Evolutionary conservation across 2,329 filamentous ascomycete genomes (phyloP), one percentile per base, ranked within the genome.

Genomic region (Xylaria sp.): DNA sequence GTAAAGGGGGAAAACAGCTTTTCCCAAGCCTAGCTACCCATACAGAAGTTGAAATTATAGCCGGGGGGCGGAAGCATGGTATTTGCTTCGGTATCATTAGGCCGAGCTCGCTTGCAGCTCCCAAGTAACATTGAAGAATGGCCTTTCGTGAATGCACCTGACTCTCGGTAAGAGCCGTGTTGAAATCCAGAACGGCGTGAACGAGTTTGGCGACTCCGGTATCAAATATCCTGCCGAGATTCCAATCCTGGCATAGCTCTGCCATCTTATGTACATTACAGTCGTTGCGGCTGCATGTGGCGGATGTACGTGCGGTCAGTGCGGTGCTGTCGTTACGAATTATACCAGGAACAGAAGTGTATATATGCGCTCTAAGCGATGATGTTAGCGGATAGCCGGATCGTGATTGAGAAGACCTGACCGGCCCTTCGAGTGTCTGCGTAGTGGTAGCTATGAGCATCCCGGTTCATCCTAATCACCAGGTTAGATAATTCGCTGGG

Each of bases 121-220:
- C 25, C 46, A 52, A 18, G 32, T 58, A 32, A 3, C 34, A 34
- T 60, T 59, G 48, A 28, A 54, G 48, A 54, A 13, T 65, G 13
- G 37, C 12, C 2, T 37, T 34, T 13, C 39, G 46, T 12, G 37
- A 46, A 37, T 28, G 39, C 25, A 56, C 20, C 9, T 32, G 39
- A n/a, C 48, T 25, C 13, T 28, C 37, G 55, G 37, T 13, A 59
- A 60, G 18, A 44, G 25, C 46, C 25, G 25, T n/a, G 18, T 6
- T 34, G 32, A 39, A 34, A 52, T 52, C 63, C 54, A 54, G 54
- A 65, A 34, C 32, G 4, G 50, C 15, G 15, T 20, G 8, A 20
- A 15, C 37, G 2, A 15, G 41, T 52, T 48, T 13, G 48, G 51
- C 39, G 23, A 39, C 51, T 50, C 25, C 23, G 39, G 7, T 18